Percentiles rank a stretch among this genome's conserved stretches.
These are phyloP conservation scores for Corymbia maculata DNA, from an alignment of 345 rosid genomes.

Conservation along the genomic window DNA sequence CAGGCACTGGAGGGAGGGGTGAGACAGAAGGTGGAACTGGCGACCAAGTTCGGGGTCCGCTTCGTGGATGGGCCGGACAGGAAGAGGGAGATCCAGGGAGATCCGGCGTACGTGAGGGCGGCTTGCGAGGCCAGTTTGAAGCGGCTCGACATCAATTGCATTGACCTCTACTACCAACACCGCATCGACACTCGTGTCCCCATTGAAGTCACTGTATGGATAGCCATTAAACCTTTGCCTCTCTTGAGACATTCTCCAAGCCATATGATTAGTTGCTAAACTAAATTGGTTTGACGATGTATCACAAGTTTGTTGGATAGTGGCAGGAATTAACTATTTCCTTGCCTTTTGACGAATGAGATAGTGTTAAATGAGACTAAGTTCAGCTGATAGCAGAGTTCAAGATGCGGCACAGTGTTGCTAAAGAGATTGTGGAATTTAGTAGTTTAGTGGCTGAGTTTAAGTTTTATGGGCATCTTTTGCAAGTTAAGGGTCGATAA, in stretches of 20 bases:
- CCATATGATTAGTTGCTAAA: neutral
- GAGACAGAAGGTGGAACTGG: conserved; percentile 43
- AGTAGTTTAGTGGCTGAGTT: neutral
- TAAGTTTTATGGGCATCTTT: neutral
- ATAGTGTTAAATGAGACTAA: neutral
- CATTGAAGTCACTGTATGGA: conserved; percentile 44
- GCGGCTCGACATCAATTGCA: conserved; percentile 28
- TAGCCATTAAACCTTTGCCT: neutral
- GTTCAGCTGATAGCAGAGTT: neutral
- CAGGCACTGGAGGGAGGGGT: conserved; percentile 47
- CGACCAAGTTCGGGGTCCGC: conserved; percentile 39
- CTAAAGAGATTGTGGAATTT: neutral
- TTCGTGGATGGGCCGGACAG: conserved; percentile 3
- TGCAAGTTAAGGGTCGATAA: neutral
- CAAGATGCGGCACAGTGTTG: neutral
- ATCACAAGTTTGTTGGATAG: neutral
- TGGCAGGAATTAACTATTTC: neutral
- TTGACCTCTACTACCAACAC: conserved; percentile 65
- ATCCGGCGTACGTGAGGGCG: conserved; percentile 42
- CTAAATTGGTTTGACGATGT: neutral
- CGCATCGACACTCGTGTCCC: conserved; percentile 42
- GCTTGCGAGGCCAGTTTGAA: conserved; percentile 58
- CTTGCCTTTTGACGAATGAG: neutral
- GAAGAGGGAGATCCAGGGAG: conserved; percentile 20
- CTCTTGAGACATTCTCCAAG: neutral